Evolutionary conservation across 345 rosid species (phyloP).

Genomic region (Schrenkiella parvula): DNA sequence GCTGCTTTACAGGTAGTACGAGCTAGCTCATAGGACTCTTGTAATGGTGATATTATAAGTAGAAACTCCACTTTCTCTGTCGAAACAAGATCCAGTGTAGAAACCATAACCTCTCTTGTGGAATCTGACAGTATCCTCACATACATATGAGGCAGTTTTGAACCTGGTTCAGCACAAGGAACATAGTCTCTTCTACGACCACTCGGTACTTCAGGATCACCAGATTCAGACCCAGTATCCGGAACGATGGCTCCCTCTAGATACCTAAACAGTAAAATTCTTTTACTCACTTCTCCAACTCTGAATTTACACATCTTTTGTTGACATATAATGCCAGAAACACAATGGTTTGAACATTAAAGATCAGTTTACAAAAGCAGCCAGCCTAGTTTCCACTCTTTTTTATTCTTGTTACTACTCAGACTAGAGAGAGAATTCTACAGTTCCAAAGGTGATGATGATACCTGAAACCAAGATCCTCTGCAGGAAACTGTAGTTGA

Average conservation of each 20-base stretch:
- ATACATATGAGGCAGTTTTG: conserved; percentile 79
- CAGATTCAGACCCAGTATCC: conserved; percentile 32
- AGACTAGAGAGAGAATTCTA: not conserved
- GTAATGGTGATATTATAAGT: conserved; percentile 63
- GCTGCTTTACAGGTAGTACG: conserved; percentile 51
- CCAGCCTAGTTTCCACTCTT: not conserved
- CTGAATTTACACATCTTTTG: not conserved
- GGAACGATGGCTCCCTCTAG: conserved; percentile 73
- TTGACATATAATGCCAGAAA: not conserved
- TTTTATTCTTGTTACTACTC: not conserved
- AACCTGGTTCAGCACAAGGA: conserved; percentile 82
- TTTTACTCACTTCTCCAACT: not conserved
- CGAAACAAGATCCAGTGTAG: conserved; percentile 69
- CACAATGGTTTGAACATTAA: not conserved
- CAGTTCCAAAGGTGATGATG: not conserved
- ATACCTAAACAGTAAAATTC: conserved; percentile 47
- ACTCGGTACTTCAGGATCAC: conserved; percentile 42
- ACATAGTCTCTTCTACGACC: conserved; percentile 79
- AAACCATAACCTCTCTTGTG: conserved; percentile 46
- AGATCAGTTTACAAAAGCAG: not conserved
- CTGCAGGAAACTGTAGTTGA: conserved; percentile 96
- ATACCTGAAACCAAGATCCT: conserved; percentile 99
- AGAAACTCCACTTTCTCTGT: conserved; percentile 74
- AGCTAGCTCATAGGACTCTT: conserved; percentile 66
- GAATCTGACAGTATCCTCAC: conserved; percentile 46